phyloP scores from a whole-genome alignment of 305 asterid species.

The Fraxinus angustifolia region DNA sequence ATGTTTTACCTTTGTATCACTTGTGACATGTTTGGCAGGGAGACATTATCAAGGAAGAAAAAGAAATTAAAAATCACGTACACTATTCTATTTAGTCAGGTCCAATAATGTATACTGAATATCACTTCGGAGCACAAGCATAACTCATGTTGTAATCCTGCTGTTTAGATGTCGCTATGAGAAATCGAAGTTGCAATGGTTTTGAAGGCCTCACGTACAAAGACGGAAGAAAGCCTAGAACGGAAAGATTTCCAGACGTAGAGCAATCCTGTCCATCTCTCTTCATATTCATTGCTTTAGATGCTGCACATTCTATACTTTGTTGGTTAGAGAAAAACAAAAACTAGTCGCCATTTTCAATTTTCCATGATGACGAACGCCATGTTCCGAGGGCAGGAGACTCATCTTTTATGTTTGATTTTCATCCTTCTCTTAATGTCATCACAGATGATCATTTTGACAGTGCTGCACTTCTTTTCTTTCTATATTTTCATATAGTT shows the following conservation, averaged over 20 bases:
- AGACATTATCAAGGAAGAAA: neutral
- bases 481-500: neutral
- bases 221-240: neutral
- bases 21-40: neutral
- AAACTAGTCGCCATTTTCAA: neutral
- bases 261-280: neutral
- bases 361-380: neutral
- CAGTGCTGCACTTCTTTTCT: neutral
- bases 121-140: neutral
- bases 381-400: neutral
- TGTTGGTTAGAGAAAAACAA: neutral
- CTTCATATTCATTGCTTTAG: neutral
- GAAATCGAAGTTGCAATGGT: neutral
- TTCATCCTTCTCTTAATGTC: neutral
- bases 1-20: neutral
- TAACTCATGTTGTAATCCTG: neutral
- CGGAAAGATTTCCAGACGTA: neutral
- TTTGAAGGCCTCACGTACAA: neutral
- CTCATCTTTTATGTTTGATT: neutral
- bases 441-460: neutral
- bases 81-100: neutral
- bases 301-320: neutral
- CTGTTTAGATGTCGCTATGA: neutral
- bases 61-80: neutral
- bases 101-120: neutral